Conservation (phyloP, 768 basidiomycete species). For the Leccinum obscurum region DNA sequence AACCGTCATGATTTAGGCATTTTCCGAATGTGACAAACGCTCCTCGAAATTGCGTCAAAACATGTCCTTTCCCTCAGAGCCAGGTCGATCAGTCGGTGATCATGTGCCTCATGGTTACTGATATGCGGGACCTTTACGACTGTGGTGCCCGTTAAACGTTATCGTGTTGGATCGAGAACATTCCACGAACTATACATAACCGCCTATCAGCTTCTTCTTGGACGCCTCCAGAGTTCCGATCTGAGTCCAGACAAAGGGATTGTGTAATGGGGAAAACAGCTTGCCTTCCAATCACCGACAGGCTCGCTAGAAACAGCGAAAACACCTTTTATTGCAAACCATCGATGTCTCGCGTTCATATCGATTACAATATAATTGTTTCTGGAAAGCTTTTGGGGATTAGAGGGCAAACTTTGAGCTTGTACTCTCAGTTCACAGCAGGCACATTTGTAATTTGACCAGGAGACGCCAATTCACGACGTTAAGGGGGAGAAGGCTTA, state of each 20-base stretch:
- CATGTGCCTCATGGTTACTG: background rate
- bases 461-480: background rate
- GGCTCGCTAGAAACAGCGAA: background rate
- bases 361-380: conserved; percentile 50
- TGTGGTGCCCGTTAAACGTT: background rate
- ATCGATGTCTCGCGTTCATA: conserved; percentile 32
- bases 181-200: background rate
- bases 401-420: conserved; percentile 13
- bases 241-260: conserved; percentile 7
- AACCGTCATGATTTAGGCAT: background rate
- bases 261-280: conserved; percentile 9
- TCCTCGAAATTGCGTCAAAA: background rate
- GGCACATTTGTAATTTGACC: conserved; percentile 16
- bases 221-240: background rate
- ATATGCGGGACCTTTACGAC: background rate
- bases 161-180: background rate
- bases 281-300: conserved; percentile 15
- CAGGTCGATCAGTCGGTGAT: background rate
- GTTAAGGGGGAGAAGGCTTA: conserved; percentile 13
- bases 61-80: background rate
- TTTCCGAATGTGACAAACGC: background rate
- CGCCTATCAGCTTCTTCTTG: background rate
- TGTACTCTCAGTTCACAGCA: conserved; percentile 5
- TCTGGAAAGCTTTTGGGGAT: conserved; percentile 29
- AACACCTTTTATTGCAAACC: conserved; percentile 9